Evolutionary conservation across 495 filamentous ascomycete species (phyloP).

Genomic region (Chaetomium fimeti): DNA sequence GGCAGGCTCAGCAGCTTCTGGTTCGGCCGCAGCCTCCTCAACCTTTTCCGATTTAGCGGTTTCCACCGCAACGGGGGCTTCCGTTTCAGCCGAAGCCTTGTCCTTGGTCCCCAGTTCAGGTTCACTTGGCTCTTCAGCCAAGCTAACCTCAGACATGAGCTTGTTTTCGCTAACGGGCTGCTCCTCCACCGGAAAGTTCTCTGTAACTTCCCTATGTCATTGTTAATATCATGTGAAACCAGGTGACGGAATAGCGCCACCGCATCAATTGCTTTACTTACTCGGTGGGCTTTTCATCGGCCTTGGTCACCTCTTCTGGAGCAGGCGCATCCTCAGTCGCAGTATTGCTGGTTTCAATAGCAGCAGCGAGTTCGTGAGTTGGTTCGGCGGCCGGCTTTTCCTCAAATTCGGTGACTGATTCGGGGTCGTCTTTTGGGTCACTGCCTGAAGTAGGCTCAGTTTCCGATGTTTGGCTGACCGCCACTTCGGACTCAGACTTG

Average conservation of each 20-base stretch:
- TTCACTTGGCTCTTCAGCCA: constrained; percentile 2
- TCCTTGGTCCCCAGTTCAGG: constrained; percentile 3
- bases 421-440: constrained; percentile 4
- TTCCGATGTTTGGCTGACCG: neutral
- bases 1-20: constrained; percentile 14
- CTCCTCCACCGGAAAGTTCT: neutral
- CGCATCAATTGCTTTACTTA: neutral
- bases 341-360: neutral
- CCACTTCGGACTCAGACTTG: neutral
- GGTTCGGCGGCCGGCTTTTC: neutral
- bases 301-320: neutral
- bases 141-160: constrained; percentile 1
- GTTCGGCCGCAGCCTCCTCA: constrained; percentile 14
- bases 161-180: constrained; percentile 15
- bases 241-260: no score
- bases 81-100: neutral
- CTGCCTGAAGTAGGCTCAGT: neutral
- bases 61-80: constrained; percentile 17
- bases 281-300: neutral
- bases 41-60: constrained; percentile 15
- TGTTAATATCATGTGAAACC: neutral
- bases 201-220: neutral
- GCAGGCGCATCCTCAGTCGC: neutral
- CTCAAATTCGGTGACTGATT: neutral
- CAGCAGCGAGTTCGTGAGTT: neutral